Percentiles rank a stretch among this genome's conserved stretches.
phyloP scores from a whole-genome alignment of 164 flowering plant genomes.

The Nymphaea thermarum region DNA sequence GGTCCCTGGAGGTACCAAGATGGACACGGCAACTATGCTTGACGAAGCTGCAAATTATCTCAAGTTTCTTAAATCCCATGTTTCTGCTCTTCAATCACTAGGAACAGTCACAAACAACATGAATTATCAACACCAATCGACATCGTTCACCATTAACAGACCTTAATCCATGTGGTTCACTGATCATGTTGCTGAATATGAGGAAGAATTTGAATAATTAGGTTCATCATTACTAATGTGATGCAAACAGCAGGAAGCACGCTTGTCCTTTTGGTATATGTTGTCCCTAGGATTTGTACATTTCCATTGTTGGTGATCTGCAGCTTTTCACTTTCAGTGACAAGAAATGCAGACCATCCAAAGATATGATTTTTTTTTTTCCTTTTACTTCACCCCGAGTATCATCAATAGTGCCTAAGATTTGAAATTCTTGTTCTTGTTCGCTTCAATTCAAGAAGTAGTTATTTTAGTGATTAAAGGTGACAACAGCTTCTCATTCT shows the following conservation, averaged over 20 bases:
- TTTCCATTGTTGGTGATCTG: neutral
- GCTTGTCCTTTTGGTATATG: neutral
- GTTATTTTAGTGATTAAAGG: no score
- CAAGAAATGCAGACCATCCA: neutral
- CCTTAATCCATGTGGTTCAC: neutral
- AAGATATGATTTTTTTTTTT: no score
- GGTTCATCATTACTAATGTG: neutral
- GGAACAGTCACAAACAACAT: constrained; percentile 31
- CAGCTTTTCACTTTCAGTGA: neutral
- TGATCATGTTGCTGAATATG: neutral
- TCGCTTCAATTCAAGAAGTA: no score
- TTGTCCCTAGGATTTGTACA: neutral
- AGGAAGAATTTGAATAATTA: neutral
- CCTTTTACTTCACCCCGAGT: neutral
- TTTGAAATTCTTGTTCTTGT: no score
- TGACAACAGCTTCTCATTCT: neutral
- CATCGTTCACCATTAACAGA: neutral
- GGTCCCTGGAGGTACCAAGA: constrained; percentile 92
- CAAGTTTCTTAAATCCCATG: constrained; percentile 77
- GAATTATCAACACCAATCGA: constrained; percentile 2
- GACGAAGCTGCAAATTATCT: constrained; percentile 98
- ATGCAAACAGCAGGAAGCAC: neutral
- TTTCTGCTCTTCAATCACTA: constrained; percentile 48
- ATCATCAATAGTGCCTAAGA: no score
- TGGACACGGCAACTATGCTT: constrained; percentile 99